A percentile compares a stretch with the other conserved stretches of the same genome.
Evolutionary conservation across 148 eudicot genomes (phyloP).

Genomic region (Rhododendron molle): DNA sequence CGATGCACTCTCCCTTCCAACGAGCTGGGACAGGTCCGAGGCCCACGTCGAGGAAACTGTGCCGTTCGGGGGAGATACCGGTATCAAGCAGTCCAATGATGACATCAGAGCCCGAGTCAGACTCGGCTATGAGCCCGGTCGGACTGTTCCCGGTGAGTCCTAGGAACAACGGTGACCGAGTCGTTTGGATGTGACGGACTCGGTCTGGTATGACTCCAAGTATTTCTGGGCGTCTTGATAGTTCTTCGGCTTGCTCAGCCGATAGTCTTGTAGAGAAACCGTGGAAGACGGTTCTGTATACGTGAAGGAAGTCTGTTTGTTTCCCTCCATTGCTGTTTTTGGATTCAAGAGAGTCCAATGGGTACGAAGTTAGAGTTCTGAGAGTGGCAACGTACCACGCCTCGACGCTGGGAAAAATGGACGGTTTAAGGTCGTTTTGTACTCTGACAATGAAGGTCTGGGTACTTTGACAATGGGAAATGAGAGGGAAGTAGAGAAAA

Average conservation of each 20-base stretch:
- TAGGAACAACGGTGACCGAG: slow-evolving; percentile 36
- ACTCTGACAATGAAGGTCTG: slow-evolving; percentile 40
- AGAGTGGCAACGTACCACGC: slow-evolving; percentile 47
- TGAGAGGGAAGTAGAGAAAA: slow-evolving; percentile 2
- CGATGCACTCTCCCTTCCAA: slow-evolving; percentile 61
- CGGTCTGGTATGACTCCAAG: slow-evolving; percentile 33
- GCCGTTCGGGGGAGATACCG: slow-evolving; percentile 60
- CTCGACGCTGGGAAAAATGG: slow-evolving; percentile 27
- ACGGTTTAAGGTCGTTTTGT: slow-evolving; percentile 41
- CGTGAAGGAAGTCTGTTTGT: slow-evolving; percentile 23
- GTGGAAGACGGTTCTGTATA: slow-evolving; percentile 40
- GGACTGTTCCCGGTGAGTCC: slow-evolving; percentile 19
- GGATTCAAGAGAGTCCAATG: not conserved
- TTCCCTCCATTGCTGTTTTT: not conserved
- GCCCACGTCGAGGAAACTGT: slow-evolving; percentile 54
- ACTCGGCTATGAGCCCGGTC: slow-evolving; percentile 19
- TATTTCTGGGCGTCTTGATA: slow-evolving; percentile 21
- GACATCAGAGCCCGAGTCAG: slow-evolving; percentile 36
- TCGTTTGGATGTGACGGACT: slow-evolving; percentile 33
- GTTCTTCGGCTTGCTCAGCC: slow-evolving; percentile 23
- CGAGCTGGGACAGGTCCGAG: slow-evolving; percentile 45
- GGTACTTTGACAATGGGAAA: not conserved
- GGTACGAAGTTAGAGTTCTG: slow-evolving; percentile 20
- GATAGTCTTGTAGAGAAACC: slow-evolving; percentile 44
- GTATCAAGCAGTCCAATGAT: slow-evolving; percentile 69